Evolutionary conservation across 2,329 filamentous ascomycete genomes (phyloP), one percentile per base, ranked within the genome.

Genomic region (Fusarium dlaminii): DNA sequence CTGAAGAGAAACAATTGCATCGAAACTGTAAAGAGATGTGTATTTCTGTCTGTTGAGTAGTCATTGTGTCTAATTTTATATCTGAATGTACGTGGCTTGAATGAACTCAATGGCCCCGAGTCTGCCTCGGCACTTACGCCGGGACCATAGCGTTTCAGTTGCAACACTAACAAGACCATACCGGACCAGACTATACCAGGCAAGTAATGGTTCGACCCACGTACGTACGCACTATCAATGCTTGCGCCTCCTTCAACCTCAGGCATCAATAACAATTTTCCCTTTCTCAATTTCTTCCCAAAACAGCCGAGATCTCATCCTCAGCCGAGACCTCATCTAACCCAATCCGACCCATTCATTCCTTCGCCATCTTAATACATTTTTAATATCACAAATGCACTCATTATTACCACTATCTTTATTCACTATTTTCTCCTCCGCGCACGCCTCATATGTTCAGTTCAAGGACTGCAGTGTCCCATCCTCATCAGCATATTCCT

Each of bases 401-500:
- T 66, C 52, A 17, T 71, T 74, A 36, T 15, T 12, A 14, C 43
- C 3, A 29, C 8, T 7, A 11, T 66, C n/a, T 40, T 43, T 43
- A 29, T 52, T 36, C 37, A 61, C 68, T 29, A 29, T 62, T 22
- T 55, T 71, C 11, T 40, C 54, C 15, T 42, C 56, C 11, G 52
- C 57, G 27, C 42, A 18, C 11, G 70, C 75, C 7, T 71, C 75
- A 4, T 45, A 77, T 30, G 46, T 77, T 11, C 70, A 77, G 10
- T 46, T 54, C 45, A 61, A 61, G n/a, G 56, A 76, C 36, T 77
- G 75, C 46, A 45, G 49, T 55, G 22, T 66, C 43, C 29, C 55
- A 15, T 64, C 72, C 32, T 62, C 70, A 17, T 42, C 66, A 18
- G 27, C 58, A 2, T 55, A 68, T 15, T 66, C 27, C 0, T 74